Conservation (phyloP, 2,329 filamentous ascomycete species). For the Xylaria sp. region DNA sequence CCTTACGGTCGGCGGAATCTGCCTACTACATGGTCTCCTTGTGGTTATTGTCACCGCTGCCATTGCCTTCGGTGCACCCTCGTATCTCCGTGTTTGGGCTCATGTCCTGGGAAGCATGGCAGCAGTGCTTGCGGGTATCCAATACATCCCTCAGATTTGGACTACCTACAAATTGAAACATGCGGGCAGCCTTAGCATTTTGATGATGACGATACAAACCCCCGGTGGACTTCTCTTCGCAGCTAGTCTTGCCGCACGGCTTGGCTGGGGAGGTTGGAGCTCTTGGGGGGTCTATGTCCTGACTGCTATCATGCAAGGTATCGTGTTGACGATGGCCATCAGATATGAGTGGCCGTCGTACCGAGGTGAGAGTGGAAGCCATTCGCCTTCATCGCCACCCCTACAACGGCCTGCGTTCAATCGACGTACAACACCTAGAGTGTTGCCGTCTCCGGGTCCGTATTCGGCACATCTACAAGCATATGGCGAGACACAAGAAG, state of each 20-base stretch:
- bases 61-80: conserved; percentile 71
- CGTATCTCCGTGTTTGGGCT: conserved; percentile 79
- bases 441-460: conserved; percentile 48
- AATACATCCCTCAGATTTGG: conserved; percentile 95
- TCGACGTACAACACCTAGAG: conserved; percentile 49
- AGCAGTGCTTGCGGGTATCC: conserved; percentile 80
- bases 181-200: conserved; percentile 90
- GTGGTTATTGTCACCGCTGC: conserved; percentile 75
- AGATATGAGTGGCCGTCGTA: conserved; percentile 68
- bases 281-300: conserved; percentile 93
- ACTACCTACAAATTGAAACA: conserved; percentile 88
- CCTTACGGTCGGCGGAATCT: conserved; percentile 75
- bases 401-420: conserved; percentile 47
- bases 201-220: conserved; percentile 98
- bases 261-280: conserved; percentile 89
- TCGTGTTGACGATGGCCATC: conserved; percentile 81
- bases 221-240: conserved; percentile 93
- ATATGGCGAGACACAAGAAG: conserved; percentile 50
- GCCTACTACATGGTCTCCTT: conserved; percentile 78
- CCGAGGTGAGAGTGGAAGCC: conserved; percentile 31
- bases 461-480: conserved; percentile 51
- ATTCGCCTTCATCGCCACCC: conserved; percentile 36
- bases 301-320: conserved; percentile 85
- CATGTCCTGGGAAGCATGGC: conserved; percentile 85
- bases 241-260: conserved; percentile 79